These are phyloP conservation scores for Mycocentrospora acerina DNA, from an alignment of 2,329 filamentous ascomycete species.

Conservation along the genomic window DNA sequence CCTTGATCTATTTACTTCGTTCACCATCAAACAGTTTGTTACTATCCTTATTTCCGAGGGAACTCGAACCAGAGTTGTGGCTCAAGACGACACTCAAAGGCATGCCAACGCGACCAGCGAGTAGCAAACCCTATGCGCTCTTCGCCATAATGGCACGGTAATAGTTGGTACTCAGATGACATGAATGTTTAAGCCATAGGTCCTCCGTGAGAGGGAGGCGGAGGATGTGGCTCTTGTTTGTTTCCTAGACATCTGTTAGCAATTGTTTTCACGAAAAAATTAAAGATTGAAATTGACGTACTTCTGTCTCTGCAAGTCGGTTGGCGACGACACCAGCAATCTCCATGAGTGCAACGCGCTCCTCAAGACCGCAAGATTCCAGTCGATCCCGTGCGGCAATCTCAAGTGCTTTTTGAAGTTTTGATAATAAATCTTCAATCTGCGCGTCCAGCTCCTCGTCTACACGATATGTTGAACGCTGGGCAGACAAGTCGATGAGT, in stretches of 20 bases:
- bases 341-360: constrained; percentile 73
- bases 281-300: too few relatives aligned
- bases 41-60: too few relatives aligned
- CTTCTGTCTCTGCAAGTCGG: constrained; percentile 55
- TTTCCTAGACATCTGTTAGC: constrained; percentile 37
- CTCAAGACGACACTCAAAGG: too few relatives aligned
- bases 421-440: constrained; percentile 32
- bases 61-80: too few relatives aligned
- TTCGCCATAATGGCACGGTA: constrained; percentile 57
- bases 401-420: constrained; percentile 40
- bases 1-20: too few relatives aligned
- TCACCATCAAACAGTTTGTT: too few relatives aligned
- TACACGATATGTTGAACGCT: constrained; percentile 29
- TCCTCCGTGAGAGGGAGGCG: constrained; percentile 71
- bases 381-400: constrained; percentile 43
- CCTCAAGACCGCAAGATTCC: constrained; percentile 50
- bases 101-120: too few relatives aligned
- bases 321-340: constrained; percentile 75
- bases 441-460: constrained; percentile 36
- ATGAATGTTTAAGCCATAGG: constrained; percentile 68
- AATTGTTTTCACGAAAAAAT: constrained; percentile 15
- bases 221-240: constrained; percentile 53
- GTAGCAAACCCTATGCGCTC: too few relatives aligned
- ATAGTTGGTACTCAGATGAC: constrained; percentile 68
- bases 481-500: constrained; percentile 45